Percentiles rank a stretch among this genome's conserved stretches.
Conservation (phyloP, 306 rosid genomes). For the Senna siamea region DNA sequence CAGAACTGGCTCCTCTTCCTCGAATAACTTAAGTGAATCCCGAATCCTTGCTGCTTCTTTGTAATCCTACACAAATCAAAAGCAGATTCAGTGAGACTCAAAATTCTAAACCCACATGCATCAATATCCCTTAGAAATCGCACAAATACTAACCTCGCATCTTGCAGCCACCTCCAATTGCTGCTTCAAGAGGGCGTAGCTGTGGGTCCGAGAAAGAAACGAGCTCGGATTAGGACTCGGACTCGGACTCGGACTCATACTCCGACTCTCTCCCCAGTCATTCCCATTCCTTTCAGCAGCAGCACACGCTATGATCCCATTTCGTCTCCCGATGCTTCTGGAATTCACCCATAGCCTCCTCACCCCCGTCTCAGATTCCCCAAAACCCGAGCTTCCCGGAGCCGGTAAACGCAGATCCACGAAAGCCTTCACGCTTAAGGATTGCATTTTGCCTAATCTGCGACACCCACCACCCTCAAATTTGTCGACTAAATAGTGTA, state of each 20-base stretch:
- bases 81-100: neutral
- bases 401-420: slow-evolving; percentile 42
- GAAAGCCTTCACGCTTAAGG: slow-evolving; percentile 45
- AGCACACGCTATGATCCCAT: slow-evolving; percentile 50
- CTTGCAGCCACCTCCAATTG: slow-evolving; percentile 77
- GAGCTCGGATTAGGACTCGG: slow-evolving; percentile 42
- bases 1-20: slow-evolving; percentile 75
- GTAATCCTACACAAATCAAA: slow-evolving; percentile 57
- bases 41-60: slow-evolving; percentile 88
- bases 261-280: slow-evolving; percentile 43
- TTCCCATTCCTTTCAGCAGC: slow-evolving; percentile 47
- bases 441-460: slow-evolving; percentile 49
- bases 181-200: slow-evolving; percentile 74
- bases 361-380: slow-evolving; percentile 36
- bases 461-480: neutral
- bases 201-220: slow-evolving; percentile 55
- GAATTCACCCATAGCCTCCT: slow-evolving; percentile 27
- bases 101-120: neutral
- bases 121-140: neutral
- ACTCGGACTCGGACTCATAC: slow-evolving; percentile 45
- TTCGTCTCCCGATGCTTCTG: slow-evolving; percentile 30
- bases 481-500: too few relatives aligned
- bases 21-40: slow-evolving; percentile 66
- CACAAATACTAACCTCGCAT: slow-evolving; percentile 59
- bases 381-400: slow-evolving; percentile 36